Evolutionary conservation across 2,329 filamentous ascomycete genomes (phyloP).

Genomic region (Beauveria rudraprayagi): DNA sequence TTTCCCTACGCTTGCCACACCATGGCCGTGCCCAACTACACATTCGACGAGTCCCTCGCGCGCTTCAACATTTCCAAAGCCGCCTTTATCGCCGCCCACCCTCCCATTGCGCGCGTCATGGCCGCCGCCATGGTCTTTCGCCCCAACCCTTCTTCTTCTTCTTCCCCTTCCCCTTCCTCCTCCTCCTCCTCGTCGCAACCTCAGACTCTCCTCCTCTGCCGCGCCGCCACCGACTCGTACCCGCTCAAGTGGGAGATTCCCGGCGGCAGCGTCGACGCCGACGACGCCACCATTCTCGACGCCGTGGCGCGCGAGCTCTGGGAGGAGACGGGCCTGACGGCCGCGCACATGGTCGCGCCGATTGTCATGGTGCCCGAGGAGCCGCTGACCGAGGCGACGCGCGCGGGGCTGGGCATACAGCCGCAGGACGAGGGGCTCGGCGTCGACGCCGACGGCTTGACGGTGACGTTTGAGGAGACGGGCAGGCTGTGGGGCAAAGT

Average conservation of each 20-base stretch:
- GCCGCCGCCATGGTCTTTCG: conserved; percentile 16
- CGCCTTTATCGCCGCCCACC: conserved; percentile 12
- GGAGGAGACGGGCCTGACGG: conserved; percentile 36
- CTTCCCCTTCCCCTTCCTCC: background rate
- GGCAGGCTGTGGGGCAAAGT: conserved; percentile 23
- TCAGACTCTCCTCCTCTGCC: conserved; percentile 12
- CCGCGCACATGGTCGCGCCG: conserved; percentile 18
- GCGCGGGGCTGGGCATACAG: conserved; percentile 5
- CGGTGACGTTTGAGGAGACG: conserved; percentile 18
- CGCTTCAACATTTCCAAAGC: conserved; percentile 7
- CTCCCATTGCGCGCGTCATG: conserved; percentile 16
- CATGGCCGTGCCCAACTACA: conserved; percentile 8
- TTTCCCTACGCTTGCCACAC: background rate
- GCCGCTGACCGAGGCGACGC: background rate
- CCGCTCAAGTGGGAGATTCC: conserved; percentile 17
- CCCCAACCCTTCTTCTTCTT: background rate
- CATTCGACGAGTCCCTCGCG: conserved; percentile 12
- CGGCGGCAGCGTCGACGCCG: conserved; percentile 32
- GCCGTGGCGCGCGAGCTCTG: conserved; percentile 36
- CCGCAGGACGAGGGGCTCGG: conserved; percentile 15
- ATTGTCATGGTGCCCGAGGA: conserved; percentile 13
- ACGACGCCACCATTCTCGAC: conserved; percentile 27
- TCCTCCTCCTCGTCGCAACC: background rate
- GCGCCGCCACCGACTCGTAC: conserved; percentile 16
- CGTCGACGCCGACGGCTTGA: conserved; percentile 17